phyloP scores from a whole-genome alignment of 257 asterid genomes.

The Nicotiana tabacum region DNA sequence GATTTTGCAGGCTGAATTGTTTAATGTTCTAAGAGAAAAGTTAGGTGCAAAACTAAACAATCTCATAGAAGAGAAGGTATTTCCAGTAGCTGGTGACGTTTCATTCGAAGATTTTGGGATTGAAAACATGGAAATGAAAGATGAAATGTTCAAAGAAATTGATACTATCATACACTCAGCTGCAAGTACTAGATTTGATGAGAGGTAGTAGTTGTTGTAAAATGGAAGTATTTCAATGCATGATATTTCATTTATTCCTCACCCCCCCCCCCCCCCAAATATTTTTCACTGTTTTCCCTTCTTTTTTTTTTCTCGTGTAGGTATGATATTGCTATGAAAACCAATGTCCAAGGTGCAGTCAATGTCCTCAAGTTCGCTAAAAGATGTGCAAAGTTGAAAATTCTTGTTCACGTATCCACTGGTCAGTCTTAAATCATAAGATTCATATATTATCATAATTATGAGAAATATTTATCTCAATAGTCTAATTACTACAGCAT shows the following conservation, averaged over 20 bases:
- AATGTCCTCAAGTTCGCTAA: constrained; percentile 17
- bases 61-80: constrained; percentile 20
- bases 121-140: constrained; percentile 8
- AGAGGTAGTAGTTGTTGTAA: not conserved
- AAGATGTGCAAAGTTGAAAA: constrained; percentile 6
- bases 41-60: constrained; percentile 7
- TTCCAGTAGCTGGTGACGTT: constrained; percentile 23
- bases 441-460: not conserved
- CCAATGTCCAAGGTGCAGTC: constrained; percentile 8
- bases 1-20: constrained; percentile 34
- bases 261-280: not conserved
- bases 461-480: not conserved
- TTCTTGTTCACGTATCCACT: constrained; percentile 18
- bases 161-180: constrained; percentile 54
- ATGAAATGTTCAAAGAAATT: constrained; percentile 34
- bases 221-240: no score
- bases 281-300: no score
- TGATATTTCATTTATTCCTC: no score
- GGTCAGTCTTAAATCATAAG: not conserved
- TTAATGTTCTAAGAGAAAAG: constrained; percentile 30
- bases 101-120: constrained; percentile 26
- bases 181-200: constrained; percentile 44
- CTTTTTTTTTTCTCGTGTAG: not conserved
- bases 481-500: constrained; percentile 6
- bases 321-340: constrained; percentile 9